phyloP scores from a whole-genome alignment of 495 filamentous ascomycete species.

The Delitschia confertaspora region DNA sequence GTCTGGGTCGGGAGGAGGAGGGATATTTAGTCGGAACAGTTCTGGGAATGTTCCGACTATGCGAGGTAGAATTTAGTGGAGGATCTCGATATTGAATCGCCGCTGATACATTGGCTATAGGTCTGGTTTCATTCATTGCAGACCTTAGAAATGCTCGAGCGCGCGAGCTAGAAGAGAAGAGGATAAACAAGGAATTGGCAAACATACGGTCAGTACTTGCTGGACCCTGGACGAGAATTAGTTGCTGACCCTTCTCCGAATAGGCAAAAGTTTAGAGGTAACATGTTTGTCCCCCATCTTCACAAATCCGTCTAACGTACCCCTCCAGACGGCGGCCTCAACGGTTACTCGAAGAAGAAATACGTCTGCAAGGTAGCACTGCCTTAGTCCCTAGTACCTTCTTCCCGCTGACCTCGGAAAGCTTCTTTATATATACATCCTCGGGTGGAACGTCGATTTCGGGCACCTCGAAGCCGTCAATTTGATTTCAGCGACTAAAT shows the following conservation, averaged over 20 bases:
- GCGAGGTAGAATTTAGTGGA: conserved; percentile 22
- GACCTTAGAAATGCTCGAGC: conserved; percentile 92
- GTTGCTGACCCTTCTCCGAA: conserved; percentile 17
- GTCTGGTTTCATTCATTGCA: conserved; percentile 96
- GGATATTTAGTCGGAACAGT: conserved; percentile 34
- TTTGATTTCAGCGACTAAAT: conserved; percentile 90
- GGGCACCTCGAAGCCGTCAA: conserved; percentile 98
- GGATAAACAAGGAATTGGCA: conserved; percentile 98
- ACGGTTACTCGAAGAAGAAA: conserved; percentile 99
- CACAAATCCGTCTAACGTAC: conserved; percentile 25
- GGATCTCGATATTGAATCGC: not conserved
- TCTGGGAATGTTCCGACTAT: conserved; percentile 30
- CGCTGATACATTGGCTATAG: conserved; percentile 30
- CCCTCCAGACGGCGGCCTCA: conserved; percentile 63
- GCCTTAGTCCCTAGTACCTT: not conserved
- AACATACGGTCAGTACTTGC: conserved; percentile 68
- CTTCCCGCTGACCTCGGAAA: conserved; percentile 34
- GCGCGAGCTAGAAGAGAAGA: conserved; percentile 93
- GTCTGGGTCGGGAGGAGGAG: conserved; percentile 30
- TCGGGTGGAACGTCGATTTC: conserved; percentile 99
- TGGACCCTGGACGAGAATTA: not conserved
- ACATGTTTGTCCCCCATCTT: not conserved
- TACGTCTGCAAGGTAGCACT: conserved; percentile 87
- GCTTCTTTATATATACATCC: conserved; percentile 97
- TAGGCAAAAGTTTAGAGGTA: conserved; percentile 72